These are phyloP conservation scores for Pseudozyma thailandica DNA, from an alignment of 1,284 basidiomycete species.

Conservation along the genomic window DNA sequence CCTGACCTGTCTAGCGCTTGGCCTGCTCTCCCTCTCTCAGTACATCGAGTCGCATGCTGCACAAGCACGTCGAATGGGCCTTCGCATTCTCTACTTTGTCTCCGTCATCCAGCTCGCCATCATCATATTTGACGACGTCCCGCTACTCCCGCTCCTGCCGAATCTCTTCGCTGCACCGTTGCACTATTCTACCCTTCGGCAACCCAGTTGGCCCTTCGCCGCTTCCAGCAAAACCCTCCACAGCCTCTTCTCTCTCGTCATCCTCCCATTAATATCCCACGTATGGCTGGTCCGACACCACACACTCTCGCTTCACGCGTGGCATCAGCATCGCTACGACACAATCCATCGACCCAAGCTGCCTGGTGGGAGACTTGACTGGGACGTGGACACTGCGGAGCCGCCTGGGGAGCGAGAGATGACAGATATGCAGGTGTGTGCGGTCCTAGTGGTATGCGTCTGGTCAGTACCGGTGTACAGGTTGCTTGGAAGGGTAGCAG, in stretches of 20 bases:
- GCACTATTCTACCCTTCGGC: constrained; percentile 20
- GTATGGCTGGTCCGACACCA: constrained; percentile 37
- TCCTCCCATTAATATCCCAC: constrained; percentile 31
- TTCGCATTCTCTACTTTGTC: constrained; percentile 14
- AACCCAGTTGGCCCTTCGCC: constrained; percentile 24
- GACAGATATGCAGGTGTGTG: constrained; percentile 38
- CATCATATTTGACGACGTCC: constrained; percentile 19
- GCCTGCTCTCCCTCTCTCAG: constrained; percentile 36
- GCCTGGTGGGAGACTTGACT: constrained; percentile 39
- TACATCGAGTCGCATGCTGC: constrained; percentile 42
- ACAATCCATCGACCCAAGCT: constrained; percentile 24
- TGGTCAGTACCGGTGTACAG: constrained; percentile 43
- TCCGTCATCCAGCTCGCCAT: constrained; percentile 4
- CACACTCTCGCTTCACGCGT: constrained; percentile 22
- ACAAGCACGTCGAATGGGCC: constrained; percentile 22
- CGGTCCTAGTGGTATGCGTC: constrained; percentile 33
- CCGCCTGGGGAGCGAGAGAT: constrained; percentile 21
- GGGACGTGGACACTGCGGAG: constrained; percentile 25
- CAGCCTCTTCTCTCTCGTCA: constrained; percentile 2
- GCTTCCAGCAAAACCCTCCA: not conserved
- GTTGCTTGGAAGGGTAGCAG: constrained; percentile 36
- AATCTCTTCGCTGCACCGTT: constrained; percentile 1
- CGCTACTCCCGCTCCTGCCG: constrained; percentile 25
- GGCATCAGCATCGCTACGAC: constrained; percentile 45
- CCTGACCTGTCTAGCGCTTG: constrained; percentile 32